Base-by-base conservation (phyloP, 805 yeast species). In the Metschnikowia henanensis region DNA sequence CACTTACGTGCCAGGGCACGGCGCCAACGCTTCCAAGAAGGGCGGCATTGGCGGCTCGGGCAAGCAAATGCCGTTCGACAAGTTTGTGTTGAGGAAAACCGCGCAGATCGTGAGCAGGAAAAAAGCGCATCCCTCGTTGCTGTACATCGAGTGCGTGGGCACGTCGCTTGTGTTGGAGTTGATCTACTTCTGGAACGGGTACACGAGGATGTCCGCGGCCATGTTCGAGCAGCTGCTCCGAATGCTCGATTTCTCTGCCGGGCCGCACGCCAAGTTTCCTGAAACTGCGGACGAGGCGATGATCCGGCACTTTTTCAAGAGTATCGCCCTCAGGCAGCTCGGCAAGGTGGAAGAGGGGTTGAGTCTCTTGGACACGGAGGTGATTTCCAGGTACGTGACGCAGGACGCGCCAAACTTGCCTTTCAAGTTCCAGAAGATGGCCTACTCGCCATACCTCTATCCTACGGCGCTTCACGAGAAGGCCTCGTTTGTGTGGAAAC, bases 151-250 rank as follows among this genome's bases (percentile, higher is more conserved):
- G 56, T 81, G 89, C 15, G 73, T 87, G 47, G 95, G 91, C 1
- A 81, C 92, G 0, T 88, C 96, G 0, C 83, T 90, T 30, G 74
- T 85, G 30, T 95, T 86, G 58, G 97, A 91, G 66, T 66, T 89
- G 45, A 70, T 82, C n/a, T 92, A 91, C 61, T 89, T 91, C 64
- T 91, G 96, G 92, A 89, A 89, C 58, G 96, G 96, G 0, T 91
- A 83, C 60, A 83, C 84, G 56, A 73, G 96, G 56, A 91, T 91
- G 97, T 77, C 86, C 1, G 65, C 68, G 31, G 72, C 71, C 17
- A 73, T 81, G 37, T 72, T 91, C 43, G 66, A 75, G 35, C 52
- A 76, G 19, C 70, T 91, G 0, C 65, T 79, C 43, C 68, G 71
- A 41, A 57, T 80, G 45, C 63, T 90, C 45, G 81, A 79, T 2